Conservation (phyloP, 1,284 basidiomycete species). For the Xerocomus minutiporus region DNA sequence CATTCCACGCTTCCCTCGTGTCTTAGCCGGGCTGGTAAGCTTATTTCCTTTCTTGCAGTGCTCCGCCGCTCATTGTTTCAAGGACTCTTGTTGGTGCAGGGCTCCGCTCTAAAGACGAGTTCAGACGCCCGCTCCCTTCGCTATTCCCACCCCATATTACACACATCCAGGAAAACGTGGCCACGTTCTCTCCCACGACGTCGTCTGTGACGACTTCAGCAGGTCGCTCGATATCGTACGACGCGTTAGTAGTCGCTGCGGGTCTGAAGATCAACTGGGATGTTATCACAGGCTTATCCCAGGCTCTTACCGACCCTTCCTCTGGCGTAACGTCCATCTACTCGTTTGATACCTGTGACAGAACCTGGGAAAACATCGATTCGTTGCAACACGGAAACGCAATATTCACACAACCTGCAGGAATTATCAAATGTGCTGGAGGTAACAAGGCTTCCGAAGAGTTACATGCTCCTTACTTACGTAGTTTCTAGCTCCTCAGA, state of each 20-base stretch:
- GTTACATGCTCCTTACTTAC: slow-evolving; percentile 3
- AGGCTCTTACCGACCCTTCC: slow-evolving; percentile 71
- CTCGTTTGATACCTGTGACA: slow-evolving; percentile 83
- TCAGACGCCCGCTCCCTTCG: slow-evolving; percentile 62
- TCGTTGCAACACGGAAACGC: slow-evolving; percentile 75
- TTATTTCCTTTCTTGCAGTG: background rate
- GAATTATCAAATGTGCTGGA: slow-evolving; percentile 93
- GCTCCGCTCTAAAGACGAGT: slow-evolving; percentile 64
- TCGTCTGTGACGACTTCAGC: slow-evolving; percentile 71
- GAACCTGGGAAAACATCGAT: slow-evolving; percentile 79
- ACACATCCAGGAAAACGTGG: slow-evolving; percentile 73
- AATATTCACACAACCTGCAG: slow-evolving; percentile 95
- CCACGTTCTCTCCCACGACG: slow-evolving; percentile 69
- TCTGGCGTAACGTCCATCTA: slow-evolving; percentile 95
- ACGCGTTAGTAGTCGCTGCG: slow-evolving; percentile 83
- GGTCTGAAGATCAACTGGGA: slow-evolving; percentile 87
- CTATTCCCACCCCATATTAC: slow-evolving; percentile 74
- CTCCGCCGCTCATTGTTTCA: slow-evolving; percentile 12
- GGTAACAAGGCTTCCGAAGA: slow-evolving; percentile 41
- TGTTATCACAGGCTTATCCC: slow-evolving; percentile 71
- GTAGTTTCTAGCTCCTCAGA: slow-evolving; percentile 68
- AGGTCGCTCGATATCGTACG: slow-evolving; percentile 77
- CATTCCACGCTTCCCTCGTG: background rate
- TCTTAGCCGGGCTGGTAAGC: slow-evolving; percentile 74
- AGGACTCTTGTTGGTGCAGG: slow-evolving; percentile 94